Base-by-base conservation (phyloP, 176 grass and related monocot genomes). In the Aegilops speltoides region DNA sequence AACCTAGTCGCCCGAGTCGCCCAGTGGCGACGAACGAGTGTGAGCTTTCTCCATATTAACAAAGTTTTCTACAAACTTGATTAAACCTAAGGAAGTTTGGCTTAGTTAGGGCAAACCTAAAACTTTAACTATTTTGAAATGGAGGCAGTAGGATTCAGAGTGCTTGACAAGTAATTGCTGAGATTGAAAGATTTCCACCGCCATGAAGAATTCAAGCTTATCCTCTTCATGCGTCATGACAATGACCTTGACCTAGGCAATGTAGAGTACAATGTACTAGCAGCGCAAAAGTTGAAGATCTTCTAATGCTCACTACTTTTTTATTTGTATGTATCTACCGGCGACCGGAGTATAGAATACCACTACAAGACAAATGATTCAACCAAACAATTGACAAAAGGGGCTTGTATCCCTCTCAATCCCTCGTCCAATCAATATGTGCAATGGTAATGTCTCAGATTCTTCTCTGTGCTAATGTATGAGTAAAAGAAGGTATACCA, bases 361-460 rank as follows among this genome's bases (percentile, higher is more conserved):
- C 22, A 13, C 26, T 75, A 87, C 19, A 76, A 68, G 79, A 79
- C 67, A 84, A 62, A 77, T 52, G 76, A 3, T 76, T 81, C 46
- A 88, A 88, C 69, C 50, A 81, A 91, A 91, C 86, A 62, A 83
- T 41, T 84, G 70, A 81, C 70, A 54, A 84, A 77, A 66, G 13
- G 8, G 29, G 50, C 1, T 33, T 37, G 59, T 40, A 40, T 76
- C 45, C 74, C 31, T 80, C 45, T 80, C 81, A 62, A 80, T 67
- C 4, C 34, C 59, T 81, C 50, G 29, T 57, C 24, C 24, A 87
- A 61, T 80, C 85, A 91, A 29, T 64, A 16, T 68, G 22, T 84
- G 60, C 85, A 80, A 84, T 31, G 4, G 22, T 73, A 14, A 29
- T 80, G 81, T 33, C 41, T 66, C 48, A 45, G 34, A 6, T 46